A percentile compares a stretch with the other conserved stretches of the same genome.
phyloP scores from a whole-genome alignment of 2,329 filamentous ascomycete species.

The Chrysoporthe puriensis region DNA sequence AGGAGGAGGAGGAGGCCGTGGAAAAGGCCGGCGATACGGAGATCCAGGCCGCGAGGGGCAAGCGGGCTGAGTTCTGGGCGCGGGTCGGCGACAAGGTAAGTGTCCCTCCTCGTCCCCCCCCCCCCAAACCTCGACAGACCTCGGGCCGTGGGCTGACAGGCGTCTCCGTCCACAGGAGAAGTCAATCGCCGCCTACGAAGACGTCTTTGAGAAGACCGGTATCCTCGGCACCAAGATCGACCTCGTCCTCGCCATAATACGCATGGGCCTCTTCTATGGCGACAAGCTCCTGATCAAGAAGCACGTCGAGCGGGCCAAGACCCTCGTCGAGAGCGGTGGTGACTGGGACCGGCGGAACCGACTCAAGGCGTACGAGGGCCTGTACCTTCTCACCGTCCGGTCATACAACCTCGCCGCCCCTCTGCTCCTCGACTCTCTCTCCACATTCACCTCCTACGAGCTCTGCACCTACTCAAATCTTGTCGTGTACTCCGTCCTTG shows the following conservation, averaged over 20 bases:
- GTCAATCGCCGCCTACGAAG: constrained; percentile 89
- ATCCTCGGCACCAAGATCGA: constrained; percentile 97
- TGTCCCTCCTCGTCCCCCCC: constrained; percentile 1
- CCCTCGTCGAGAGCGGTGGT: constrained; percentile 89
- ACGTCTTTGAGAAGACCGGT: constrained; percentile 94
- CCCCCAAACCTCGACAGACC: background rate
- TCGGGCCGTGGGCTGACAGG: background rate
- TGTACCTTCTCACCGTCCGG: constrained; percentile 89
- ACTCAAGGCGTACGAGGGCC: constrained; percentile 96
- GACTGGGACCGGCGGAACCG: constrained; percentile 99
- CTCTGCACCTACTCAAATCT: constrained; percentile 95
- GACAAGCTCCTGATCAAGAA: constrained; percentile 93
- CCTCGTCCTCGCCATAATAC: constrained; percentile 92
- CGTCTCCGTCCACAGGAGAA: constrained; percentile 68
- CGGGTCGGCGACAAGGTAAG: constrained; percentile 91
- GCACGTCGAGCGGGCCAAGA: constrained; percentile 85
- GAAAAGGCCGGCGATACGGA: constrained; percentile 98
- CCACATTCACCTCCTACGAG: constrained; percentile 98
- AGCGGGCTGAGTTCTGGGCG: constrained; percentile 95
- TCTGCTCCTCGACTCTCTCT: constrained; percentile 92
- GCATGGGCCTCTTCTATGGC: constrained; percentile 93
- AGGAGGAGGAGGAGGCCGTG: constrained; percentile 89
- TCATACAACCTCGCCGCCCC: constrained; percentile 89
- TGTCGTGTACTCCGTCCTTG: constrained; percentile 93
- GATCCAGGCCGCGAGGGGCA: constrained; percentile 87